Evolutionary conservation across 2,329 filamentous ascomycete species (phyloP).

Genomic region (Exophiala alcalophila): DNA sequence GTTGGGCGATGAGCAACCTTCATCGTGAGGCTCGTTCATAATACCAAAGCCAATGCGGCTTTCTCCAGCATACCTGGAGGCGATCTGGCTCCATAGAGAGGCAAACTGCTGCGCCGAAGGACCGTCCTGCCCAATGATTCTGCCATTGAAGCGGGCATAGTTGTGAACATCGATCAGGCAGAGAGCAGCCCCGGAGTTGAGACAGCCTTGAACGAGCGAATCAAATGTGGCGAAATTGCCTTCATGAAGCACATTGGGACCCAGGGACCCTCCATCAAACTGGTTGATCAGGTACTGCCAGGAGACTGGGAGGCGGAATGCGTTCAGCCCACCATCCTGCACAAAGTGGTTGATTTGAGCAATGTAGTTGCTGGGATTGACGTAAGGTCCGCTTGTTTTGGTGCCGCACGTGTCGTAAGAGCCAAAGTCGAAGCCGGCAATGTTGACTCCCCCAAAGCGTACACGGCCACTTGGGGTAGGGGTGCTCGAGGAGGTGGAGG

Average conservation of each 20-base stretch:
- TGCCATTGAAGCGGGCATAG: slow-evolving; percentile 58
- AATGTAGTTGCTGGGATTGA: slow-evolving; percentile 37
- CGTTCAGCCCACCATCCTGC: slow-evolving; percentile 53
- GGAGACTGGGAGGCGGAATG: slow-evolving; percentile 56
- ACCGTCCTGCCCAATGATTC: slow-evolving; percentile 64
- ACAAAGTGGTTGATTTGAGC: slow-evolving; percentile 58
- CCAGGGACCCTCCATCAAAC: slow-evolving; percentile 50
- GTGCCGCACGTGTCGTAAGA: slow-evolving; percentile 33
- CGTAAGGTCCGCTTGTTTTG: slow-evolving; percentile 3
- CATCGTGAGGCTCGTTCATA: slow-evolving; percentile 68
- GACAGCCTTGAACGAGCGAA: slow-evolving; percentile 55
- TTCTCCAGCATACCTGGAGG: slow-evolving; percentile 55
- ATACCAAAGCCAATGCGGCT: slow-evolving; percentile 60
- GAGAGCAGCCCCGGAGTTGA: slow-evolving; percentile 51
- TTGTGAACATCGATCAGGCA: slow-evolving; percentile 56
- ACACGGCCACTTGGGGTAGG: slow-evolving; percentile 1
- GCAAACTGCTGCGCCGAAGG: slow-evolving; percentile 59
- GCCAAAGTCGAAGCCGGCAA: slow-evolving; percentile 51
- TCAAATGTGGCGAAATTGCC: slow-evolving; percentile 54
- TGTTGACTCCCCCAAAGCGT: slow-evolving; percentile 40
- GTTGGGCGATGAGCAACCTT: slow-evolving; percentile 9
- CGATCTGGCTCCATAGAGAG: slow-evolving; percentile 57
- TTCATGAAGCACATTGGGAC: slow-evolving; percentile 33
- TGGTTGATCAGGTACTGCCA: slow-evolving; percentile 62
- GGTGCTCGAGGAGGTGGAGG: background rate